phyloP scores from a whole-genome alignment of 2,329 filamentous ascomycete species.

The Hypoxylon sp. region DNA sequence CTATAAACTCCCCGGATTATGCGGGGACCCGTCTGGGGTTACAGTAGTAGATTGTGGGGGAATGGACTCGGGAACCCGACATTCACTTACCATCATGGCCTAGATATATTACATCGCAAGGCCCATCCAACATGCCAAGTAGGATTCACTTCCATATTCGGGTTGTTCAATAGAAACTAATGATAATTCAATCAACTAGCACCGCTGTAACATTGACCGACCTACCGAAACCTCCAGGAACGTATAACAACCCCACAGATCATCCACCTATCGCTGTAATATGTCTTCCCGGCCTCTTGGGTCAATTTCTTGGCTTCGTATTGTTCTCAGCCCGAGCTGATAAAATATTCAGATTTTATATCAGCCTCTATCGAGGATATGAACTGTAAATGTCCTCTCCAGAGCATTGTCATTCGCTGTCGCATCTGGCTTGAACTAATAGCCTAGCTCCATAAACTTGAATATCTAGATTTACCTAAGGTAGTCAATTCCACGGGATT shows the following conservation, averaged over 20 bases:
- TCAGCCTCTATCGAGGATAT: slow-evolving; percentile 8
- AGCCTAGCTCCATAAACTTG: not conserved
- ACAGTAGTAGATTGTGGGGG: slow-evolving; percentile 13
- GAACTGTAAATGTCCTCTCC: not conserved
- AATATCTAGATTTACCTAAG: not conserved
- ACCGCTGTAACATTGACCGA: slow-evolving; percentile 36
- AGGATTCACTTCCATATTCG: slow-evolving; percentile 14
- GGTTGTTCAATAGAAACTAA: slow-evolving; percentile 2
- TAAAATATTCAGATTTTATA: slow-evolving; percentile 11
- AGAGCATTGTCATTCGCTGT: not conserved
- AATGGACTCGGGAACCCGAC: slow-evolving; percentile 2
- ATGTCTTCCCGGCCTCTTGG: slow-evolving; percentile 24
- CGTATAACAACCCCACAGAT: slow-evolving; percentile 33
- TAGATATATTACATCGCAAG: not conserved
- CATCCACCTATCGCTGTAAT: slow-evolving; percentile 41
- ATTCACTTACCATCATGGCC: not conserved
- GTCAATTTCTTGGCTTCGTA: slow-evolving; percentile 24
- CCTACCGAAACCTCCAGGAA: slow-evolving; percentile 29
- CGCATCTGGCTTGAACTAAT: not conserved
- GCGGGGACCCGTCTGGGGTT: slow-evolving; percentile 29
- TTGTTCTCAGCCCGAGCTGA: slow-evolving; percentile 9
- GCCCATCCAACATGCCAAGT: slow-evolving; percentile 18
- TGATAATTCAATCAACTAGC: slow-evolving; percentile 6
- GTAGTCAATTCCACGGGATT: not conserved
- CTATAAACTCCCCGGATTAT: slow-evolving; percentile 13